Evolutionary conservation across 805 yeast species (phyloP), one percentile per base, ranked within the genome.

Genomic region (Cyberlindnera maclurae): DNA sequence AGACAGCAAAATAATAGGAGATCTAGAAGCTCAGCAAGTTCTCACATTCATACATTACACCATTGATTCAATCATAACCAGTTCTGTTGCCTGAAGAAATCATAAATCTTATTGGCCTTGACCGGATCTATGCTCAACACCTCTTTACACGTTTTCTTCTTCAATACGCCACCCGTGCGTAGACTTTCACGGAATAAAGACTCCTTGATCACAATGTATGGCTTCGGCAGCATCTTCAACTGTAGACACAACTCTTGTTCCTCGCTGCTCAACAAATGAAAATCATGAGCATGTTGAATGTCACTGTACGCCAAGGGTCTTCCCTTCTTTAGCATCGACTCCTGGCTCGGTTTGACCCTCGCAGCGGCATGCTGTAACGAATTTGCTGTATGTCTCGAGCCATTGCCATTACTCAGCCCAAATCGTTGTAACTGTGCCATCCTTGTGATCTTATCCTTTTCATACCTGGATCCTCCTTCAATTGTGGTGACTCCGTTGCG

Each of bases 131-230:
- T 79, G 53, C 86, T 83, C 44, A 86, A 64, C 40, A 87, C 64
- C 42, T 83, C 96, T 50, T 88, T 72, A n/a, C 95, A 93, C 13
- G 82, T 79, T 54, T 85, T 81, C 62, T 84, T 82, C 64, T 85
- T 85, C 53, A 93, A 59, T 6, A 72, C 63, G 5, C 97, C 97
- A 29, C 95, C 95, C 31, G 83, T 79, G 48, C 85, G 79, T 29
- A 89, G 65, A 26, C 94, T 76, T 55, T 89, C 96, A 50, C 94
- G 76, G 68, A 93, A 87, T 40, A 93, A 61, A 3, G 86, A 77
- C 57, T 86, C 95, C 56, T 93, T 93, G 46, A 93, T 85, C 3
- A 95, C 96, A 44, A 93, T 65, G 55, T 90, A 93, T 3, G 97
- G 95, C 58, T 93, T 90, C 12, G 99, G 98, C 40, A 83, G 63